These are phyloP conservation scores for Didymella arachidicola DNA, from an alignment of 2,329 filamentous ascomycete species.

Conservation along the genomic window DNA sequence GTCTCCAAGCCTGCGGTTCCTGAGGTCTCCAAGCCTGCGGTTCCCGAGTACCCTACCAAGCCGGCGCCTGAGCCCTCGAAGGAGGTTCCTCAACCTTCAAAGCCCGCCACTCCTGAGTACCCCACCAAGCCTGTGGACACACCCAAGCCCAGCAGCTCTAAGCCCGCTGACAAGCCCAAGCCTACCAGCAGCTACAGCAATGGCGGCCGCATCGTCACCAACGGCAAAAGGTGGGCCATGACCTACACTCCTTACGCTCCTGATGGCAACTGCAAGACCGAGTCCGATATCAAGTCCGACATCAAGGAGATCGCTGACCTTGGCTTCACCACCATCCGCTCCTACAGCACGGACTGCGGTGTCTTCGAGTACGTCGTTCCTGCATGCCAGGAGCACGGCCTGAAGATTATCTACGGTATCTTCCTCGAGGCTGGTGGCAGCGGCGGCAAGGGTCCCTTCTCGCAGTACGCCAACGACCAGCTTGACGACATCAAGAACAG, in stretches of 20 bases:
- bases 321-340: conserved; percentile 72
- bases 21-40: conserved; percentile 13
- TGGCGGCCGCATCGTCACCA: conserved; percentile 47
- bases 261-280: conserved; percentile 54
- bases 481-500: conserved; percentile 72
- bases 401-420: conserved; percentile 87
- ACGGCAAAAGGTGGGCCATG: conserved; percentile 58
- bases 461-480: conserved; percentile 72
- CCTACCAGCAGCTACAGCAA: conserved; percentile 37
- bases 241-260: conserved; percentile 59
- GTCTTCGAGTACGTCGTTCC: conserved; percentile 77
- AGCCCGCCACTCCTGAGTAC: conserved; percentile 16
- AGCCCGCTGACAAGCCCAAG: conserved; percentile 39
- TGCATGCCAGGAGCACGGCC: conserved; percentile 69
- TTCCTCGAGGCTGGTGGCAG: conserved; percentile 72
- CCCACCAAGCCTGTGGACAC: conserved; percentile 17
- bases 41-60: conserved; percentile 15
- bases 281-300: conserved; percentile 50
- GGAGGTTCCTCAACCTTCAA: conserved; percentile 24
- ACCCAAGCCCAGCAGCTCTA: conserved; percentile 33
- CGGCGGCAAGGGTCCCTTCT: conserved; percentile 53
- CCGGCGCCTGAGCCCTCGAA: conserved; percentile 20
- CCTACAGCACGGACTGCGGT: conserved; percentile 93
- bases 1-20: conserved; percentile 12
- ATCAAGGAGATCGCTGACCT: conserved; percentile 54